Base-by-base conservation (phyloP, 495 filamentous ascomycete genomes). In the Podospora bellae-mahoneyi region DNA sequence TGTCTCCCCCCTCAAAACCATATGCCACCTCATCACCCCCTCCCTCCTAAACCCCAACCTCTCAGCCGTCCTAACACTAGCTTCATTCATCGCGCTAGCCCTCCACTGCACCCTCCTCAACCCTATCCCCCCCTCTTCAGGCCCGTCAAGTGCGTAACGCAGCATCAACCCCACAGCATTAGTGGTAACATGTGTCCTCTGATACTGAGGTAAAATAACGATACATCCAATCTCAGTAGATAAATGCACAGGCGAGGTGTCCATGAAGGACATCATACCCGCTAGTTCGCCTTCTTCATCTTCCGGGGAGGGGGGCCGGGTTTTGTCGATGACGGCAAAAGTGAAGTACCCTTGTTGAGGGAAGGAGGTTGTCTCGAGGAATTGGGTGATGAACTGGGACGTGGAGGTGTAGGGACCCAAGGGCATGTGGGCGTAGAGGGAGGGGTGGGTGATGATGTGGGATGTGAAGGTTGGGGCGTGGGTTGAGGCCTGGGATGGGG, bases 271-370 rank as follows among this genome's bases (percentile, higher is more conserved):
- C 27, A 73, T 69, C 34, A 71, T 64, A 15, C 71, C 71, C 4
- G 71, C 69, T 7, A 73, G 66, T 3, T 48, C 59, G 1, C 69
- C 71, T 15, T 73, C 69, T 19, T 71, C 66, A 39, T 73, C 69
- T n/a, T 57, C 56, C 62, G 66, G 18, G 4, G 64, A 48, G 18
- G 64, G 27, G 16, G 66, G 69, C 0, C 39, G 39, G 39, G 39
- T 48, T 3, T 9, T 6, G 39, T 48, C 39, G 15, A 48, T 13
- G 39, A 48, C 39, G 39, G 39, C 39, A 16, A 48, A 48, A 2
- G 39, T 48, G 39, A 48, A 48, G 6, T 10, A 48, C 2, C 39
- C 39, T 13, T 5, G 39, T 5, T 48, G 9, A 3, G 0, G 15
- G 5, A 5, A 3, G 6, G 39, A 48, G 15, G 39, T 48, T 10